Conservation (phyloP, 2,329 filamentous ascomycete genomes). For the Exophiala viscosa region DNA sequence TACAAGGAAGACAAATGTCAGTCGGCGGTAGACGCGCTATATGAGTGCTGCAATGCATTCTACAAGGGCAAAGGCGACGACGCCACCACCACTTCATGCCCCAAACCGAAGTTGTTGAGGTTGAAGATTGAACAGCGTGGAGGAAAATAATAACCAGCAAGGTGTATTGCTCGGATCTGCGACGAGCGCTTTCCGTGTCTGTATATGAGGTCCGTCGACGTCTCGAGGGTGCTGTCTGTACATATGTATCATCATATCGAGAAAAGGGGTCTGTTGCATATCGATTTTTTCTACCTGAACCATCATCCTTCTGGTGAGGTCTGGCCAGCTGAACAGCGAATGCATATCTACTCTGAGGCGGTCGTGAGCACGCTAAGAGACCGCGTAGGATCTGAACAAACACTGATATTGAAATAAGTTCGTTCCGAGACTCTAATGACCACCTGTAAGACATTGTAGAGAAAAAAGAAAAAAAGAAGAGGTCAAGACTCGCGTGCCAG, state of each 20-base stretch:
- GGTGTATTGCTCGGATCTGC: not conserved
- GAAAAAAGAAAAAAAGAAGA: constrained; percentile 27
- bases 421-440: constrained; percentile 99
- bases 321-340: constrained; percentile 70
- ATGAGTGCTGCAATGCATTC: constrained; percentile 88
- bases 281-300: constrained; percentile 41
- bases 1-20: constrained; percentile 85
- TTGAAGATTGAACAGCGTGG: constrained; percentile 80
- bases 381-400: constrained; percentile 77
- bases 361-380: constrained; percentile 96
- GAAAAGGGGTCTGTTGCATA: constrained; percentile 28
- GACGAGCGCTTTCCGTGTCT: not conserved
- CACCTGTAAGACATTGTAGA: constrained; percentile 65
- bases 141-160: constrained; percentile 14
- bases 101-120: constrained; percentile 72
- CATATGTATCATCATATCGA: not conserved
- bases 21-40: constrained; percentile 73
- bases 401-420: constrained; percentile 65
- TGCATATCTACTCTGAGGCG: constrained; percentile 76
- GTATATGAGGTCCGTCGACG: not conserved
- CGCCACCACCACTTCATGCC: constrained; percentile 77
- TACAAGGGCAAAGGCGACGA: constrained; percentile 75
- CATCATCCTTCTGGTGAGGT: constrained; percentile 52
- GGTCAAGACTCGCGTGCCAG: too few species aligned
- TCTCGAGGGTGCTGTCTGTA: not conserved